phyloP scores from a whole-genome alignment of 331 rosid genomes.

The Rhamnella rubrinervis region DNA sequence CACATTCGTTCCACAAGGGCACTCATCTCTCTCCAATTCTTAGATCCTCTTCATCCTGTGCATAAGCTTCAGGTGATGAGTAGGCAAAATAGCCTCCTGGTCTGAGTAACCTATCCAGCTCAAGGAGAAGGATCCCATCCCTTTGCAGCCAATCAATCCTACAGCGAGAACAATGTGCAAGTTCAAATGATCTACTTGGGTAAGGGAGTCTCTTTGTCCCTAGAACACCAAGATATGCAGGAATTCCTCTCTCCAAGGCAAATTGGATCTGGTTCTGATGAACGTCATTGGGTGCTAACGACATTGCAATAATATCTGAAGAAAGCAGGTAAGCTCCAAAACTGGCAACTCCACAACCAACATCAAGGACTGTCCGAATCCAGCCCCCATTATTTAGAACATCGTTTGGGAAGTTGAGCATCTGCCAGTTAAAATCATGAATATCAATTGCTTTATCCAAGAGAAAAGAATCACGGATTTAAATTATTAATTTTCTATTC shows the following conservation, averaged over 20 bases:
- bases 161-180: conserved; percentile 98
- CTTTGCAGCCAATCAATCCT: conserved; percentile 99
- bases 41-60: conserved; percentile 96
- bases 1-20: conserved; percentile 90
- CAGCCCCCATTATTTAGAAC: conserved; percentile 31
- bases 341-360: conserved; percentile 99
- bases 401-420: conserved; percentile 31
- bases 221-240: conserved; percentile 92
- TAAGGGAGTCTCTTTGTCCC: conserved; percentile 99
- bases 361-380: conserved; percentile 81
- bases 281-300: conserved; percentile 98
- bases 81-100: conserved; percentile 98
- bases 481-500: conserved; percentile 5
- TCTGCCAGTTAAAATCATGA: conserved; percentile 26
- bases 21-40: conserved; percentile 97
- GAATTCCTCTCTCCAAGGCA: conserved; percentile 98
- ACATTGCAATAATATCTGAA: conserved; percentile 82
- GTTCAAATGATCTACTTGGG: conserved; percentile 98
- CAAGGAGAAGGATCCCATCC: conserved; percentile 94
- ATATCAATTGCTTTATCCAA: not conserved
- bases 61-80: conserved; percentile 99
- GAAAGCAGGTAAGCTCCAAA: conserved; percentile 95
- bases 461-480: conserved; percentile 7
- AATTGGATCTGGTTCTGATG: conserved; percentile 99
- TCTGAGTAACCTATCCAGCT: conserved; percentile 84